Evolutionary conservation across 2,329 filamentous ascomycete genomes (phyloP), one percentile per base, ranked within the genome.

Genomic region (Colletotrichum lini): DNA sequence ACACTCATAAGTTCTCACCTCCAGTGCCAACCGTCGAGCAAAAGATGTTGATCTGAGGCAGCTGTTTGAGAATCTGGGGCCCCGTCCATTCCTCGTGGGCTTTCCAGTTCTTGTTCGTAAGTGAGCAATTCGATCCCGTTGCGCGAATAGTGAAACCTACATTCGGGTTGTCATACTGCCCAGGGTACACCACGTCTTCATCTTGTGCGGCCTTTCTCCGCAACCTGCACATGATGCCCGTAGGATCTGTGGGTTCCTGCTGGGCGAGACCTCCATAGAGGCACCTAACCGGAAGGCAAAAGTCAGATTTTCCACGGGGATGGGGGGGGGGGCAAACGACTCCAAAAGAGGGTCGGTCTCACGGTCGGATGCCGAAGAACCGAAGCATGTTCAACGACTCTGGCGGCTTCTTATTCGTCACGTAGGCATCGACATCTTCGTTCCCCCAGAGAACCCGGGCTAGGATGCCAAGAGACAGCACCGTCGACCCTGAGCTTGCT

Each of bases 321-420:
- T 3, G 26, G 26, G 4, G 3, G 23, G 23, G 23, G 23, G 23
- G 23, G 26, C 26, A 26, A 26, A 26, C 26, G 26, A 26, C 3
- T 26, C 26, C 3, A 4, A 26, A 4, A 26, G 4, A 4, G 4
- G 26, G 23, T n/a, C n/a, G 26, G 26, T 26, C 26, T 30, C 30
- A 80, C 80, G 79, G 75, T 26, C 76, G 73, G 7, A 81, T 74
- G 1, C 80, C 80, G 63, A 81, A 81, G 66, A 81, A 79, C n/a
- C 80, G 77, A 74, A 81, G 77, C 49, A 80, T 70, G 3, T 76
- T 77, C 40, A 81, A 52, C 53, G 79, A 79, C 0, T 78, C 79
- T 38, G 78, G 74, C 30, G 75, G 78, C 10, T 79, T 81, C 84
- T 88, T 63, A 82, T 89, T 88, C 82, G 88, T 75, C 77, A 85